Evolutionary conservation across 495 filamentous ascomycete genomes (phyloP).

Genomic region (Chlorociboria aeruginascens): DNA sequence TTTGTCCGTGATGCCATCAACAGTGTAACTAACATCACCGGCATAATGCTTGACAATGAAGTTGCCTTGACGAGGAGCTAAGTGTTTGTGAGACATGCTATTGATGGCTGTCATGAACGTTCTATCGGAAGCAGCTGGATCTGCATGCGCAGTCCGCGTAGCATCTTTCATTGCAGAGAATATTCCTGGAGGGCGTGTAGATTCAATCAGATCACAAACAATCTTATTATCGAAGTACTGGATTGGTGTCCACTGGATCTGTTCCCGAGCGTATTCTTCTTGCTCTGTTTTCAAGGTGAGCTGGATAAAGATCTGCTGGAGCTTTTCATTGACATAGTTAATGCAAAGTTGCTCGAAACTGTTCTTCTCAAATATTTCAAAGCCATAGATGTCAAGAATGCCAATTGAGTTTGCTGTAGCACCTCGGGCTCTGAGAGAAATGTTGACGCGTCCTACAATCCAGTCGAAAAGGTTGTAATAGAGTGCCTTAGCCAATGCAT

Average conservation of each 20-base stretch:
- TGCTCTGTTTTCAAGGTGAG: conserved; percentile 94
- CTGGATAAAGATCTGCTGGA: conserved; percentile 99
- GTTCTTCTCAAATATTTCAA: conserved; percentile 99
- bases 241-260: conserved; percentile 98
- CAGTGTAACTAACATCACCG: conserved; percentile 89
- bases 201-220: conserved; percentile 94
- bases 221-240: conserved; percentile 99
- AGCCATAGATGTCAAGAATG: conserved; percentile 98
- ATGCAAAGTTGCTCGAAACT: conserved; percentile 99
- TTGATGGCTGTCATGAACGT: conserved; percentile 91
- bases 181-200: conserved; percentile 80
- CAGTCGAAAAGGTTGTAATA: conserved; percentile 98
- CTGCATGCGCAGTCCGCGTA: conserved; percentile 91
- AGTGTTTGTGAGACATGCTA: conserved; percentile 79
- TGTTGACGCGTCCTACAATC: conserved; percentile 91
- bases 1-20: conserved; percentile 98
- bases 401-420: conserved; percentile 74
- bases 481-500: conserved; percentile 87
- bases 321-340: conserved; percentile 99
- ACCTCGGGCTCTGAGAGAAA: conserved; percentile 71
- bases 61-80: conserved; percentile 84
- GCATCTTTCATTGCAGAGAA: conserved; percentile 97
- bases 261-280: conserved; percentile 91
- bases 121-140: conserved; percentile 84
- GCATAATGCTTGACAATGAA: conserved; percentile 99